Evolutionary conservation across 2,329 filamentous ascomycete genomes (phyloP), one percentile per base, ranked within the genome.

Genomic region (Arthrobotrys musiformis): DNA sequence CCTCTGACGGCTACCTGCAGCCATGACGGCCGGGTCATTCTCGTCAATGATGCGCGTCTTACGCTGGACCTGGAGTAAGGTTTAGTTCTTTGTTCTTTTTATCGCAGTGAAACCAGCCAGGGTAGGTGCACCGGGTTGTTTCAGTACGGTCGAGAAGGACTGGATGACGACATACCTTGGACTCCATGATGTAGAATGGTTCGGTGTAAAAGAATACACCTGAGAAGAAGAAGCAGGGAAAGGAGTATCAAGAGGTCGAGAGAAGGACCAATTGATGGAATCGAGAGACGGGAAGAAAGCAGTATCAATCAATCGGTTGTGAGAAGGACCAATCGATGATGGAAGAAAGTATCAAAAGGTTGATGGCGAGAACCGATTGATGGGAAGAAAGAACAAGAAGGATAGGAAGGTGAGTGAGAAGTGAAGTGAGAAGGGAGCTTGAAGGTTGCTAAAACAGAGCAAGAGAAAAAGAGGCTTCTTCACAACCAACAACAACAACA

Each of bases 211-310:
- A 75, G 70, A 61, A 46, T 42, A 70, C 28, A 77, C 64, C 79
- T 61, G 15, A 42, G n/a, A 79, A 72, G 69, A 54, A 37, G 75
- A 78, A 61, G 77, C n/a, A n/a, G n/a, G n/a, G n/a, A n/a, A 73
- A 60, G 50, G 79, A 66, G 13, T 30, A 56, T 56, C 50, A 35
- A 56, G 17, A 35, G 50, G 28, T 13, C 7, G 24, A 4, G 50
- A 19, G 1, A 9, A 35, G 50, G 50, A 35, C 50, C 50, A 56
- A 56, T 56, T 35, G 50, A 56, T 56, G 44, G 22, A 77, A 77
- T 68, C 46, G 74, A 77, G 11, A 1, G 1, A 8, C 11, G 40
- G 17, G 37, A 40, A 40, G 37, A n/a, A 40, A 70, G 79, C 54
- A 54, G 64, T n/a, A 8, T 28, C 42, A 19, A 79, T 62, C 26